These are phyloP conservation scores for Fusarium nurragi DNA, from an alignment of 2,329 filamentous ascomycete species.

Conservation along the genomic window DNA sequence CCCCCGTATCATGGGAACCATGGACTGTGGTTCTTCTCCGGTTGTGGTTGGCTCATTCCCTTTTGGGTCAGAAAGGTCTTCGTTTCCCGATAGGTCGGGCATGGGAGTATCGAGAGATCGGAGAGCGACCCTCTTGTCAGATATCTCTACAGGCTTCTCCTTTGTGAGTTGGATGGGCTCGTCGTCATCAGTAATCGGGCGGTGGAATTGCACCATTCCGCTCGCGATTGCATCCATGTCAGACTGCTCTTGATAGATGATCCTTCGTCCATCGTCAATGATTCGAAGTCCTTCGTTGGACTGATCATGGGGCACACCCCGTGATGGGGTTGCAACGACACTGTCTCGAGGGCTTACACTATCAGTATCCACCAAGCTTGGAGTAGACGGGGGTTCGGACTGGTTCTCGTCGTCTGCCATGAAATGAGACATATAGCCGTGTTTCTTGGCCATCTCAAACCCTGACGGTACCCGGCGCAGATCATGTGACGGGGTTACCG, in stretches of 20 bases:
- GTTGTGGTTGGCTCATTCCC: not conserved
- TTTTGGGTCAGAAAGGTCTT: not conserved
- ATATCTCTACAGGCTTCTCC: conserved; percentile 19
- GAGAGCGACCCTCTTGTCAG: conserved; percentile 10
- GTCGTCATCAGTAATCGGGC: conserved; percentile 35
- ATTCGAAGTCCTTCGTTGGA: conserved; percentile 44
- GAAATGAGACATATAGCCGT: conserved; percentile 44
- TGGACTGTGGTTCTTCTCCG: conserved; percentile 4
- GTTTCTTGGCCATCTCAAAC: conserved; percentile 43
- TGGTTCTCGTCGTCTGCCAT: conserved; percentile 45
- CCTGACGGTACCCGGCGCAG: conserved; percentile 41
- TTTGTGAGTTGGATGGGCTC: conserved; percentile 39
- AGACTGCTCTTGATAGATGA: conserved; percentile 43
- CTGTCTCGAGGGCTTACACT: conserved; percentile 45
- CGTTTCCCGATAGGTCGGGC: conserved; percentile 32
- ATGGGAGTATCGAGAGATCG: conserved; percentile 35
- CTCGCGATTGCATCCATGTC: conserved; percentile 39
- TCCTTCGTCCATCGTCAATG: conserved; percentile 42
- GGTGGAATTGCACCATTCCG: conserved; percentile 40
- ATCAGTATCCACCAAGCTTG: conserved; percentile 46
- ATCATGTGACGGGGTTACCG: conserved; percentile 25
- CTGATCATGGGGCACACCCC: conserved; percentile 35
- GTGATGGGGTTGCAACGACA: conserved; percentile 41
- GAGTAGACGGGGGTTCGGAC: conserved; percentile 45
- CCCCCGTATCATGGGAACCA: not conserved